These are phyloP conservation scores for Cubamyces sp. DNA, from an alignment of 768 basidiomycete genomes.

Conservation along the genomic window DNA sequence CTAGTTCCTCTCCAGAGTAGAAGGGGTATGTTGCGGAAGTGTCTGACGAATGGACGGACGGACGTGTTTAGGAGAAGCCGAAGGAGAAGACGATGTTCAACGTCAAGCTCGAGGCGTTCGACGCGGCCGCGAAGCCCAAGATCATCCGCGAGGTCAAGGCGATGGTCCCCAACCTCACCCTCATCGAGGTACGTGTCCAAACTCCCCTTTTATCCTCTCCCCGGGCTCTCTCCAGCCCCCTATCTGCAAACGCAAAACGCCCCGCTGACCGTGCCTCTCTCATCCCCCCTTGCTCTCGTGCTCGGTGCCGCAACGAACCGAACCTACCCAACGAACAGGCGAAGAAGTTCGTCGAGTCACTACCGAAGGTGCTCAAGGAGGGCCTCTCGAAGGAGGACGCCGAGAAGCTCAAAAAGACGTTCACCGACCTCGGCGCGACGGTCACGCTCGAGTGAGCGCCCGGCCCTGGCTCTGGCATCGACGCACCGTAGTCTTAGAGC, in stretches of 20 bases:
- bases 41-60: background rate
- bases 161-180: slow-evolving; percentile 90
- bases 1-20: background rate
- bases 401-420: slow-evolving; percentile 91
- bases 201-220: background rate
- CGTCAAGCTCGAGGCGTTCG: slow-evolving; percentile 93
- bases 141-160: slow-evolving; percentile 98
- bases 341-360: slow-evolving; percentile 98
- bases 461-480: too few relatives aligned
- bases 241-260: too few relatives aligned
- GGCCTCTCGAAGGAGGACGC: slow-evolving; percentile 96
- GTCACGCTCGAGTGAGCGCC: slow-evolving; percentile 74
- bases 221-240: background rate
- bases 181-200: slow-evolving; percentile 82
- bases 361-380: slow-evolving; percentile 93
- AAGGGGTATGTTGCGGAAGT: background rate
- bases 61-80: slow-evolving; percentile 75
- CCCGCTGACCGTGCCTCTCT: too few relatives aligned
- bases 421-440: slow-evolving; percentile 87
- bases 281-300: background rate
- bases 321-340: slow-evolving; percentile 56
- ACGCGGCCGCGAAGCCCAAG: slow-evolving; percentile 90
- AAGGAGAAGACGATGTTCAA: slow-evolving; percentile 99
- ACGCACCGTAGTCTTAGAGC: too few relatives aligned
- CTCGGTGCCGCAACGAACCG: background rate